Percentiles rank a stretch among this genome's conserved stretches.
Conservation (phyloP, 352 stramenopile species). For the Phytophthora palmivora region DNA sequence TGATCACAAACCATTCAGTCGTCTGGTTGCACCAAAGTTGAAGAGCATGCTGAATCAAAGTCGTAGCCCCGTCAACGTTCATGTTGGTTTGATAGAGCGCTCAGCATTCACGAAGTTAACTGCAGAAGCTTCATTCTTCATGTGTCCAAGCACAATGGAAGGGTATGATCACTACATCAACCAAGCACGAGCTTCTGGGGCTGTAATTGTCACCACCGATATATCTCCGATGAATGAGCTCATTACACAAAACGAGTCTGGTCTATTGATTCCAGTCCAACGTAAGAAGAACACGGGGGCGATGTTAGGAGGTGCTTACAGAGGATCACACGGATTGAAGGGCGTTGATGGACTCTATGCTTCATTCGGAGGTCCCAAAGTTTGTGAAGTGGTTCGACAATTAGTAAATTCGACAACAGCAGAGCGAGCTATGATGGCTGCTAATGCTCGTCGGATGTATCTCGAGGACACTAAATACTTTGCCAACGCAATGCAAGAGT, state of each 20-base stretch:
- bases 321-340: conserved; percentile 31
- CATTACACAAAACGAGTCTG: conserved; percentile 22
- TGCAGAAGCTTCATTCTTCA: conserved; percentile 53
- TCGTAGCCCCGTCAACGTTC: conserved; percentile 39
- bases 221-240: conserved; percentile 74
- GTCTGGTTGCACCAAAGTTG: conserved; percentile 19
- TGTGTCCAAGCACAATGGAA: conserved; percentile 66
- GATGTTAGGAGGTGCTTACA: conserved; percentile 33
- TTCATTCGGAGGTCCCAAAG: too few species aligned
- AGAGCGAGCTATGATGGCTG: too few species aligned
- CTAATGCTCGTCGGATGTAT: too few species aligned
- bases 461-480: too few species aligned
- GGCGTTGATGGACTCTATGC: conserved; percentile 26
- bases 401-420: too few species aligned
- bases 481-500: too few species aligned
- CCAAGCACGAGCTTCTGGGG: conserved; percentile 57
- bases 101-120: conserved; percentile 51
- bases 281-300: conserved; percentile 11
- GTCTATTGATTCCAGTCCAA: conserved; percentile 22
- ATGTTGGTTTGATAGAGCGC: conserved; percentile 30
- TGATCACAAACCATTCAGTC: conserved; percentile 23
- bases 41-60: conserved; percentile 23
- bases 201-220: conserved; percentile 57
- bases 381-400: too few species aligned
- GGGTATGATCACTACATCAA: conserved; percentile 80